phyloP scores from a whole-genome alignment of 768 basidiomycete species.

The Lenzites betulinus region DNA sequence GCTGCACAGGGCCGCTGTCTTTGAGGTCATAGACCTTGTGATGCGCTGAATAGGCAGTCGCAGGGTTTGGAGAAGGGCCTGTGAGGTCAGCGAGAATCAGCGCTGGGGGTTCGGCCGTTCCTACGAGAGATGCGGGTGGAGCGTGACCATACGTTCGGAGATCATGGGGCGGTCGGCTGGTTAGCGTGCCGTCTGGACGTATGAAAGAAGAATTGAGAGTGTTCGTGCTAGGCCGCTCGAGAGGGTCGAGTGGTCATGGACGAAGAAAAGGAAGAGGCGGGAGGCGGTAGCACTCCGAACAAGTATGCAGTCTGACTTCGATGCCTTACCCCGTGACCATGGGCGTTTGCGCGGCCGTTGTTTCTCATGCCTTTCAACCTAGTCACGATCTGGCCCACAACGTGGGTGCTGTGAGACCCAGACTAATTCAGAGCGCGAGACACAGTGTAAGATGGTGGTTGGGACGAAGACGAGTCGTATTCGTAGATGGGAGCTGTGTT shows the following conservation, averaged over 20 bases:
- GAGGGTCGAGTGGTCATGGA: background rate
- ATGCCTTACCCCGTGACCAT: background rate
- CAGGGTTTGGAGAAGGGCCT: background rate
- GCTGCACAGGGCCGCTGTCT: background rate
- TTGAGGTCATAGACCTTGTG: slow-evolving; percentile 2
- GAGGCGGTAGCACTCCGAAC: background rate
- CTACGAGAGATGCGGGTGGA: background rate
- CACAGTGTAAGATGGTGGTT: no score
- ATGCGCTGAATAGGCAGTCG: background rate
- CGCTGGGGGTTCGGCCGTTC: background rate
- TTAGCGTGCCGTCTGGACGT: background rate
- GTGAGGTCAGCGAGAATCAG: background rate
- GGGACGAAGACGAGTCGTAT: no score
- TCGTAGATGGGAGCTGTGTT: no score
- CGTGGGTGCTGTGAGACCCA: no score
- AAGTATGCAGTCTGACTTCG: background rate
- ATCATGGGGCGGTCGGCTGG: background rate
- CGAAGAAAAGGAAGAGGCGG: background rate
- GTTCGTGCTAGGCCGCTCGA: background rate
- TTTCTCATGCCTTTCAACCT: no score
- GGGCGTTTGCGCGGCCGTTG: background rate
- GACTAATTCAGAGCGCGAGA: no score
- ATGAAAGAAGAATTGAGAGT: background rate
- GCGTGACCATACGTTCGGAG: slow-evolving; percentile 2
- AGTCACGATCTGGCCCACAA: no score